Base-by-base conservation (phyloP, 2,329 filamentous ascomycete species). In the Paecilomyces variotii region DNA sequence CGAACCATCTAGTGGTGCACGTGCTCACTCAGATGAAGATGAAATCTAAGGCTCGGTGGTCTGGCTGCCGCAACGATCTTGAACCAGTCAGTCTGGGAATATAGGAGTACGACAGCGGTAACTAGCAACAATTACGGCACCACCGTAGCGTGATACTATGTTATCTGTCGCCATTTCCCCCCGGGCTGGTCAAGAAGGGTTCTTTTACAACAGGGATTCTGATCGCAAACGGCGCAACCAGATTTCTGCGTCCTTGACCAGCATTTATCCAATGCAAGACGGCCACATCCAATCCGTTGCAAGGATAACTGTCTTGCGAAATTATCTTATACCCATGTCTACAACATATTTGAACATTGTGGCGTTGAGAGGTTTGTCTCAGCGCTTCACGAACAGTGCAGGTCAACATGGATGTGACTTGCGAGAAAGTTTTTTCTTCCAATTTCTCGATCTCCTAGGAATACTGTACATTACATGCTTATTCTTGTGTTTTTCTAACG, bases 1-100 rank as follows among this genome's bases (percentile, higher is more conserved):
- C 45, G 78, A 52, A 11, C 2, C 25, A 26, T 26, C 24, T 9
- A 52, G 39, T n/a, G 39, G 39, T 2, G 9, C n/a, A 45, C 39
- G 39, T n/a, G 19, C 7, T 19, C 14, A 19, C 19, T 45, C 39
- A 45, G 19, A 45, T 24, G 39, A 45, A 19, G 39, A 45, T 19
- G 39, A 45, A 19, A 45, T 45, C n/a, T 45, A 45, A 45, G n/a
- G 5, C 39, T 45, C 39, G 6, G 19, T 32, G n/a, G 14, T n/a
- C n/a, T 45, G n/a, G 14, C 39, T 45, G 5, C 3, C 39, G n/a
- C n/a, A 10, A 32, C 19, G 14, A 45, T 19, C 39, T 6, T n/a
- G 39, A 24, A 45, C 39, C n/a, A 24, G 39, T 19, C n/a, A 45
- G 39, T 24, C 39, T 45, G 39, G 39, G 19, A 45, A n/a, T 19